Percentiles rank a stretch among this genome's conserved stretches.
Conservation (phyloP, 257 asterid genomes). For the Solanum lycopersicoides region DNA sequence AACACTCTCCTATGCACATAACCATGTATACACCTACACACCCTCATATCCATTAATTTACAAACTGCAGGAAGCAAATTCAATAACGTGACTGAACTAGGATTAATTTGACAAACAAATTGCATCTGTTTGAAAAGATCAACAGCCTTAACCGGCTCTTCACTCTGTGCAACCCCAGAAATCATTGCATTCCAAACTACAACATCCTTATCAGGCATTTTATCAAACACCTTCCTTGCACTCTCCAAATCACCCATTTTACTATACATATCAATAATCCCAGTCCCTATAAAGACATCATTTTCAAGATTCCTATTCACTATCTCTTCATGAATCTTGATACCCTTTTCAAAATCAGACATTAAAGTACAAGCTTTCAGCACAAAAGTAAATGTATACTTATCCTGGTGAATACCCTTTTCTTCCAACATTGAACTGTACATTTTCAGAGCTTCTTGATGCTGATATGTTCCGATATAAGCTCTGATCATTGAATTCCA, state of each 20-base stretch:
- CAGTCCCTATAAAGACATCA: constrained; percentile 32
- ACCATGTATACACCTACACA: constrained; percentile 18
- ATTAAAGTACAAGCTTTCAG: constrained; percentile 30
- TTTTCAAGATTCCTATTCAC: constrained; percentile 5
- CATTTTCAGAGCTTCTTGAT: constrained; percentile 13
- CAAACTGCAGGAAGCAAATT: constrained; percentile 34
- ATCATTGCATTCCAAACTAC: constrained; percentile 34
- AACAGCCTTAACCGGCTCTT: constrained; percentile 16
- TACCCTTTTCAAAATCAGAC: constrained; percentile 10
- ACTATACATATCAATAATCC: constrained; percentile 22
- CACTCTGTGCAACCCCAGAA: constrained; percentile 18
- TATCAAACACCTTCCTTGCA: constrained; percentile 23
- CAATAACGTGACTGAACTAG: constrained; percentile 22
- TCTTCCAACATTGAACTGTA: constrained; percentile 11
- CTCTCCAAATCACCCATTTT: constrained; percentile 17
- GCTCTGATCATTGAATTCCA: constrained; percentile 32
- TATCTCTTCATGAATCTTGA: constrained; percentile 11
- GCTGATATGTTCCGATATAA: constrained; percentile 5
- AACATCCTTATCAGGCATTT: constrained; percentile 24
- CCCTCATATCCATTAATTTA: constrained; percentile 10
- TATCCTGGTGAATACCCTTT: constrained; percentile 10
- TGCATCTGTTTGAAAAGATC: constrained; percentile 19
- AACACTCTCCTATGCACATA: constrained; percentile 30
- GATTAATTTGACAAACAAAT: constrained; percentile 4
- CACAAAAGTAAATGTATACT: constrained; percentile 28